Evolutionary conservation across 768 basidiomycete species (phyloP), one percentile per base, ranked within the genome.

Genomic region (Amanita rimosa): DNA sequence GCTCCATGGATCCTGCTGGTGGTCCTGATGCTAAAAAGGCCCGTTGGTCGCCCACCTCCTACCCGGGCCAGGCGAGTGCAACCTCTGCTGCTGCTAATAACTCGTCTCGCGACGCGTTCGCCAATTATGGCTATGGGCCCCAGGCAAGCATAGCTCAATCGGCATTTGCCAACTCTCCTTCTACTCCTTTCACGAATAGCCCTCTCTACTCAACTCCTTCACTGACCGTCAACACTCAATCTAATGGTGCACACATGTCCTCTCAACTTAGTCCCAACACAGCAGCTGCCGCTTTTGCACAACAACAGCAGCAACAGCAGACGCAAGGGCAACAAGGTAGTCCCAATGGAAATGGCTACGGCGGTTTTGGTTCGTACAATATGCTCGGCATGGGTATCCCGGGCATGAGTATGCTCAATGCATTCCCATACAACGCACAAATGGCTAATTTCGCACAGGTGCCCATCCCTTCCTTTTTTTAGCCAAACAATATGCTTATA

Each of bases 11-110:
- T 66, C 62, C 83, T 62, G 74, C 79, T 55, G 82, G 80, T 58
- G 86, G 84, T 58, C 85, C 85, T 55, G 86, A 88, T 66, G 74
- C 83, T 48, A 92, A 92, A 77, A 92, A 92, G 67, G 82, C 89
- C 50, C 85, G 89, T 56, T 90, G 88, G 88, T 88, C 85, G 24
- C 85, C 86, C 46, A 81, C 75, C 44, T 79, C 66, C 33, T 68
- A 71, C 56, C 60, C 70, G 41, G 64, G 56, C 41, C 68, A 70
- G 53, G 64, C 67, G 50, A 62, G 64, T 36, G 65, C 60, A 48
- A 49, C 63, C 14, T 62, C 64, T 39, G 50, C 64, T 39, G 50
- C 64, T 44, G 60, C 61, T 48, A 62, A 53, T 50, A 59, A 59
- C 57, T 68, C 73, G 47, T 63, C 73, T 49, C 76, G 80, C 42